These are phyloP conservation scores for Hyphodiscus sp. DNA, from an alignment of 2,329 filamentous ascomycete genomes.

Conservation along the genomic window DNA sequence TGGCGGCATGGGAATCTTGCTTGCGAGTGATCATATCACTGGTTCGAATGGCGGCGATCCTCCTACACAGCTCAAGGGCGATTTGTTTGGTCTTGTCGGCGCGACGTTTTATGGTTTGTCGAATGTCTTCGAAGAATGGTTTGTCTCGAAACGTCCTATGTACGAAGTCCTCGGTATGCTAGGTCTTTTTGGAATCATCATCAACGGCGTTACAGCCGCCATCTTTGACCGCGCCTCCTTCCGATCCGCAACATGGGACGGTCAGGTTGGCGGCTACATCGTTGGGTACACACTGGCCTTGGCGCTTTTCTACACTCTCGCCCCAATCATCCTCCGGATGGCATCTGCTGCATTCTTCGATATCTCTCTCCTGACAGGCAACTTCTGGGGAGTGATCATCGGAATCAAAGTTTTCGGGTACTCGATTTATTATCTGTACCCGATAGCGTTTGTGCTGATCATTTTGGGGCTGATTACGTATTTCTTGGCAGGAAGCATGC, in stretches of 20 bases:
- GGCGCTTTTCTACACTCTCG: constrained; percentile 78
- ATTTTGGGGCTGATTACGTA: constrained; percentile 80
- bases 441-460: constrained; percentile 90
- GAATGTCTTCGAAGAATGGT: constrained; percentile 92
- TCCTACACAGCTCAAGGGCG: constrained; percentile 76
- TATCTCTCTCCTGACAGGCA: constrained; percentile 85
- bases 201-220: constrained; percentile 84
- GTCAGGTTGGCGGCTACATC: constrained; percentile 70
- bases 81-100: constrained; percentile 83
- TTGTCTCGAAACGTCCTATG: constrained; percentile 77
- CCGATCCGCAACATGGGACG: constrained; percentile 55
- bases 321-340: constrained; percentile 83
- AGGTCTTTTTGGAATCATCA: constrained; percentile 78
- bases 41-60: constrained; percentile 62
- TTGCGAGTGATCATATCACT: constrained; percentile 82
- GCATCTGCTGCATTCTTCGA: constrained; percentile 93
- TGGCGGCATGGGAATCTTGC: constrained; percentile 79
- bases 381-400: constrained; percentile 96
- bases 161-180: constrained; percentile 94
- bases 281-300: constrained; percentile 85
- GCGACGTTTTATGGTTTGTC: constrained; percentile 85
- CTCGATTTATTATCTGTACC: constrained; percentile 82
- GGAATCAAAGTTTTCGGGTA: constrained; percentile 81
- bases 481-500: constrained; percentile 72
- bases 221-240: constrained; percentile 85